Percentiles rank a stretch among this genome's conserved stretches.
These are phyloP conservation scores for Hypoxylon sp. DNA, from an alignment of 2,329 filamentous ascomycete species.

Conservation along the genomic window DNA sequence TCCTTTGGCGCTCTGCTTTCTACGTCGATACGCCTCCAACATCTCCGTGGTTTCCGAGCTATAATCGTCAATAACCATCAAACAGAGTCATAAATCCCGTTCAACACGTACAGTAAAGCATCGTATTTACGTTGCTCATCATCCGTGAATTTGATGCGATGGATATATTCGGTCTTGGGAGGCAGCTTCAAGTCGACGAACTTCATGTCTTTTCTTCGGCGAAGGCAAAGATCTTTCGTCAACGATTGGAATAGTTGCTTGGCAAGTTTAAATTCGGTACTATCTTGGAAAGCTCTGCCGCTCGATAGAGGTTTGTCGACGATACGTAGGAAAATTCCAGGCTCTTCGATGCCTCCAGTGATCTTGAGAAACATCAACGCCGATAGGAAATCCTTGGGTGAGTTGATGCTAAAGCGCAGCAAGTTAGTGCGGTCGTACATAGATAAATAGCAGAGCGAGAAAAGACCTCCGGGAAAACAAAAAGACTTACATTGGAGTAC, in stretches of 20 bases:
- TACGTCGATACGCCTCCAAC: conserved; percentile 68
- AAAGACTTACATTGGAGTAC: conserved; percentile 76
- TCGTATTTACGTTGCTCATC: conserved; percentile 84
- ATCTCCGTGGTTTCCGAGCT: conserved; percentile 77
- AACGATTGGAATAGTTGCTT: conserved; percentile 77
- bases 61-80: conserved; percentile 40
- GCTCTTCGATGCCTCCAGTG: conserved; percentile 78
- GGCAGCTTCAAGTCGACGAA: conserved; percentile 87
- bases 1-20: conserved; percentile 54
- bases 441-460: background rate
- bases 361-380: conserved; percentile 81
- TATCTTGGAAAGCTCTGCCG: conserved; percentile 24
- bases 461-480: background rate
- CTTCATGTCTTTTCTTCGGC: conserved; percentile 87
- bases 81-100: background rate
- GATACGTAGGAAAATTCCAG: conserved; percentile 78
- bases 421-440: conserved; percentile 43
- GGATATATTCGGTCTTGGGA: conserved; percentile 79
- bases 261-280: conserved; percentile 64
- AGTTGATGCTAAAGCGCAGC: conserved; percentile 71
- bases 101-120: conserved; percentile 70
- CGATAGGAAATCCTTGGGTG: conserved; percentile 82
- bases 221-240: conserved; percentile 83
- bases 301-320: conserved; percentile 73
- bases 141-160: conserved; percentile 77